Evolutionary conservation across 148 eudicot species (phyloP).

Genomic region (Camellia japonica): DNA sequence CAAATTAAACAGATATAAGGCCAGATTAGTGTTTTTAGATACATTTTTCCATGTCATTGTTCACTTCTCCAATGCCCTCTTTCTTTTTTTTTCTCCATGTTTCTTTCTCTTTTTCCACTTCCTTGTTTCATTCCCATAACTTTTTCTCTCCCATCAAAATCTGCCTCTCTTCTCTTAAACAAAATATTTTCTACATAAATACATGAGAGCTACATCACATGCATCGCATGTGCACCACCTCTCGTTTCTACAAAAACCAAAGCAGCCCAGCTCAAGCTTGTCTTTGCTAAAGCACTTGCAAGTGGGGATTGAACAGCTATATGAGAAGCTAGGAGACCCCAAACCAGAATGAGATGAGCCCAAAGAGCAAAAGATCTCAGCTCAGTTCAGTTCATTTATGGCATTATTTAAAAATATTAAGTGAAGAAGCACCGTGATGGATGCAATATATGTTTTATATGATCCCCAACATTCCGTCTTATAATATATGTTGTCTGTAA

Average conservation of each 20-base stretch:
- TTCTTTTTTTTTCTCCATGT: background rate
- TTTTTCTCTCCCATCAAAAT: no score
- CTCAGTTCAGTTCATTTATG: background rate
- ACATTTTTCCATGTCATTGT: no score
- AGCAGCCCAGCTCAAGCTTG: background rate
- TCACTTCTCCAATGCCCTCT: no score
- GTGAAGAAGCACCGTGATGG: background rate
- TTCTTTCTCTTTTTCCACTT: background rate
- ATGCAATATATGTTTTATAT: background rate
- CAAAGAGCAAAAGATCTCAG: background rate
- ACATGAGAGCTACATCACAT: background rate
- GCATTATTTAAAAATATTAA: background rate
- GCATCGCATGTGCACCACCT: no score
- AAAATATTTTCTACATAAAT: no score
- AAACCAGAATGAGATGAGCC: background rate
- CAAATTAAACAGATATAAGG: no score
- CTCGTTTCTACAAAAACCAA: no score
- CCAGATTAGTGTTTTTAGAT: no score
- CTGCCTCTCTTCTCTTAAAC: background rate
- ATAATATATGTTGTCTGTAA: background rate
- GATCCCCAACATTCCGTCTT: background rate
- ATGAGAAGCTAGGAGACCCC: background rate
- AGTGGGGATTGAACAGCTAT: background rate
- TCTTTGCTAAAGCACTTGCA: background rate
- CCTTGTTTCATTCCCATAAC: background rate